Base-by-base conservation (phyloP, 495 filamentous ascomycete genomes). In the Penicillium silybi region DNA sequence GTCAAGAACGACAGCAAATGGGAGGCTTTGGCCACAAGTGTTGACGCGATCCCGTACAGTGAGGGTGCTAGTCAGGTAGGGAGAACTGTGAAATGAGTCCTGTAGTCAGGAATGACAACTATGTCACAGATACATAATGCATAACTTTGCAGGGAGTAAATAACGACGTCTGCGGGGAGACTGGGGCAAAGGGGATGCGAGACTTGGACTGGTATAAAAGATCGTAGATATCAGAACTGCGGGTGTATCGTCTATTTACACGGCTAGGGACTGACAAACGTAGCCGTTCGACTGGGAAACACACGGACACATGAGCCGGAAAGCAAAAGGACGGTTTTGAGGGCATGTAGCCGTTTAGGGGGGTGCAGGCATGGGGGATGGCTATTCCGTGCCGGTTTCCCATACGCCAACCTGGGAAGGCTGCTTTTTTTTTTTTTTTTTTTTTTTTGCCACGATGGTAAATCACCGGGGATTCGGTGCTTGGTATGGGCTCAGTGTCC, bases 361-460 rank as follows among this genome's bases (percentile, higher is more conserved):
- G 27, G 41, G 16, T 22, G 43, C 38, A 44, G 48, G 44, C 22
- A 23, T 23, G 47, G 45, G 41, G 16, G 19, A 50, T 26, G 37
- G 32, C 16, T 49, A 26, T 34, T 48, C 45, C 41, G 44, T 40
- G 57, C 41, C 46, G 49, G 38, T 29, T 50, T 49, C 29, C 46
- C 43, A 50, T 1, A 22, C 34, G 39, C 25, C 19, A 58, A 54
- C 44, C 26, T 17, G 25, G 15, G 46, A 34, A 51, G 39, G 37
- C 46, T 45, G 52, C 43, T 17, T 25, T 37, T 39, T 46, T 41
- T 48, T 45, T 54, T 43, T 17, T 25, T 37, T 39, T 48, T 45
- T 54, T 43, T 17, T 25, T 37, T 39, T 46, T 41, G 61, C 66
- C 66, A 66, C 61, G 34, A 56, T 58, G 41, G 56, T 58, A 61